phyloP scores from a whole-genome alignment of 1,284 basidiomycete genomes.

The Laetiporus sulphureus region DNA sequence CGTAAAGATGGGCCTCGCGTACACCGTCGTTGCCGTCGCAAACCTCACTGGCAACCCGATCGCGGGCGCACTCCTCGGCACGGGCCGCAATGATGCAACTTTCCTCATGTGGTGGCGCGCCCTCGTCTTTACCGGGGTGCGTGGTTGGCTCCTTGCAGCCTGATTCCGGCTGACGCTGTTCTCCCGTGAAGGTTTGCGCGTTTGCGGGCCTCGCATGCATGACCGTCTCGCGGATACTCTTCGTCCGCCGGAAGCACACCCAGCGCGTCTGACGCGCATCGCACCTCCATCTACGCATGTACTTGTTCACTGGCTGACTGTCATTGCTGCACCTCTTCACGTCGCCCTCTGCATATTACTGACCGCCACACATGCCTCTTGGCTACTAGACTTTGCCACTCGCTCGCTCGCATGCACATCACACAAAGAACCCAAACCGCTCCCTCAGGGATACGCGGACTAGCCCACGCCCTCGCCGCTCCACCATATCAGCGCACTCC shows the following conservation, averaged over 20 bases:
- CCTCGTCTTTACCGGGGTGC: conserved; percentile 9
- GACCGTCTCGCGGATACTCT: conserved; percentile 14
- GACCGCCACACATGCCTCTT: no score
- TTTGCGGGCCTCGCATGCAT: conserved; percentile 16
- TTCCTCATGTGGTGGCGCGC: conserved; percentile 7
- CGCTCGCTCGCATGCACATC: no score
- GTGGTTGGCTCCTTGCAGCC: neutral
- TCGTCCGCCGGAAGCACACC: conserved; percentile 6
- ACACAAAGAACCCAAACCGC: no score
- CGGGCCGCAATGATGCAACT: conserved; percentile 9
- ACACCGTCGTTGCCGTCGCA: conserved; percentile 40
- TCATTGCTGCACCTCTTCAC: neutral
- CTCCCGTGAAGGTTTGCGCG: conserved; percentile 12
- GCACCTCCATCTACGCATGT: neutral
- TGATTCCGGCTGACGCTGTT: conserved; percentile 29
- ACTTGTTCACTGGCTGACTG: neutral
- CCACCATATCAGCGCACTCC: no score
- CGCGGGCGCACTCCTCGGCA: conserved; percentile 16
- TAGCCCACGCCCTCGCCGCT: no score
- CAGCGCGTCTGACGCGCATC: conserved; percentile 1
- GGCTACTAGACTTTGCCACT: no score
- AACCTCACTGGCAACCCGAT: conserved; percentile 43
- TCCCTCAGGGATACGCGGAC: no score
- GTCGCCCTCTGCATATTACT: neutral
- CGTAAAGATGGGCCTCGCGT: conserved; percentile 46